A percentile compares a stretch with the other conserved stretches of the same genome.
These are phyloP conservation scores for Chenopodium quinoa DNA, from an alignment of 148 eudicot genomes.

Conservation along the genomic window DNA sequence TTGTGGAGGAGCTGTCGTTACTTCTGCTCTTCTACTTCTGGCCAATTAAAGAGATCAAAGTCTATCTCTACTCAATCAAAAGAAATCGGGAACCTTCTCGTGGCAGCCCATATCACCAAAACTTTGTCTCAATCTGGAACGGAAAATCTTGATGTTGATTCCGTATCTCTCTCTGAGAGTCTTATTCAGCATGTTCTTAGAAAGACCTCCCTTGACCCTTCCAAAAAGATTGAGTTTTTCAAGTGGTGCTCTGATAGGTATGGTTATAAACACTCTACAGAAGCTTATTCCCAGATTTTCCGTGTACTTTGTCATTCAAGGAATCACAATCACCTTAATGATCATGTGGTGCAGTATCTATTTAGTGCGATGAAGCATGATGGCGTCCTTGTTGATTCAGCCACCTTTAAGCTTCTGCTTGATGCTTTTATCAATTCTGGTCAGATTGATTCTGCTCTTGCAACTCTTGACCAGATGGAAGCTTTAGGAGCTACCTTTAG, in stretches of 20 bases:
- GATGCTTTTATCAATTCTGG: slow-evolving; percentile 63
- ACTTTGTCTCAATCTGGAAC: slow-evolving; percentile 49
- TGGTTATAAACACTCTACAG: slow-evolving; percentile 59
- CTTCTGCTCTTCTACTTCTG: slow-evolving; percentile 23
- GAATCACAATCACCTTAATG: slow-evolving; percentile 27
- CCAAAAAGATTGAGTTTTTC: slow-evolving; percentile 66
- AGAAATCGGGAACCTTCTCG: slow-evolving; percentile 43
- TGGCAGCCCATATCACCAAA: slow-evolving; percentile 55
- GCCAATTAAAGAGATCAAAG: slow-evolving; percentile 8
- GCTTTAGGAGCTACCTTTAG: slow-evolving; percentile 40
- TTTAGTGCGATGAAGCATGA: slow-evolving; percentile 57
- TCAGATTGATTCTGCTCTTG: slow-evolving; percentile 63
- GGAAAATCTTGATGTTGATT: slow-evolving; percentile 40
- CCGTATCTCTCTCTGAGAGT: slow-evolving; percentile 49
- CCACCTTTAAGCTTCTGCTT: slow-evolving; percentile 56
- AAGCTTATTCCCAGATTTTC: slow-evolving; percentile 56
- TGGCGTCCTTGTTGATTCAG: slow-evolving; percentile 49
- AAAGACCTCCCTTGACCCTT: slow-evolving; percentile 44
- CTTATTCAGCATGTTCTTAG: slow-evolving; percentile 57
- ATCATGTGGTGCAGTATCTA: slow-evolving; percentile 37
- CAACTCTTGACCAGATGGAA: slow-evolving; percentile 53
- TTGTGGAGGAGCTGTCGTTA: slow-evolving; percentile 23
- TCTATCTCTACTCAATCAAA: slow-evolving; percentile 9
- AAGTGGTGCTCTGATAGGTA: slow-evolving; percentile 55
- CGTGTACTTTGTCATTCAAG: slow-evolving; percentile 39